Evolutionary conservation across 2,329 filamentous ascomycete species (phyloP).

Genomic region (Amphichorda felina): DNA sequence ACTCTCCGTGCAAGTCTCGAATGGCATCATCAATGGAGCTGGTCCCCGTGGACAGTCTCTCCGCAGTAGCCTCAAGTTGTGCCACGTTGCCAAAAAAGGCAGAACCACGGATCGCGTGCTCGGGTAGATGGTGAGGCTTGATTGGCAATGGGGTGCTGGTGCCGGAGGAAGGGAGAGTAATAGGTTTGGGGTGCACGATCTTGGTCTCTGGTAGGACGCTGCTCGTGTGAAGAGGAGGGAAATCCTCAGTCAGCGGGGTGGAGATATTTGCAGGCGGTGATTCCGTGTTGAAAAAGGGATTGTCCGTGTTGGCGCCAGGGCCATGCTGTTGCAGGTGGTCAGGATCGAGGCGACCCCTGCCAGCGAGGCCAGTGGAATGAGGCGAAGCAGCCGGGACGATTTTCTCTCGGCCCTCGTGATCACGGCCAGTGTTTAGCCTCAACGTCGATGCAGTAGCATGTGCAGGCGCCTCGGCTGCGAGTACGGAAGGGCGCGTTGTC

Average conservation of each 20-base stretch:
- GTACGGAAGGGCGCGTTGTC: not conserved
- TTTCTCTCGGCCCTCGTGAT: not conserved
- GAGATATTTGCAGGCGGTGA: not conserved
- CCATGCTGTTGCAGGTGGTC: not conserved
- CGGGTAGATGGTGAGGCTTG: conserved; percentile 34
- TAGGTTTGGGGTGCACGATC: conserved; percentile 26
- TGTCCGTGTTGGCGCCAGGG: not conserved
- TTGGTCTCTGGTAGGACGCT: conserved; percentile 33
- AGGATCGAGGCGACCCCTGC: not conserved
- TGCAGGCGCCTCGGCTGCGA: no score
- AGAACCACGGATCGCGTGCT: conserved; percentile 43
- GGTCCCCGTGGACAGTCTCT: conserved; percentile 56
- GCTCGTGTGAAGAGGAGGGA: conserved; percentile 17
- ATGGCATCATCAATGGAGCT: conserved; percentile 72
- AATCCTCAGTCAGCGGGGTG: not conserved
- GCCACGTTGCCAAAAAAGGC: conserved; percentile 56
- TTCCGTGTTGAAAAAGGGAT: not conserved
- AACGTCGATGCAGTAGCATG: not conserved
- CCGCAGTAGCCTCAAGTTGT: conserved; percentile 63
- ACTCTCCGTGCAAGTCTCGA: conserved; percentile 56
- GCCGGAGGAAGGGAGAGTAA: conserved; percentile 33
- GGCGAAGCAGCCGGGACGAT: no score
- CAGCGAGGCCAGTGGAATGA: no score
- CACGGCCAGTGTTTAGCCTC: not conserved
- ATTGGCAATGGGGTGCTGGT: conserved; percentile 21